Conservation (phyloP, 2,329 filamentous ascomycete genomes). For the Arthroderma sp. region DNA sequence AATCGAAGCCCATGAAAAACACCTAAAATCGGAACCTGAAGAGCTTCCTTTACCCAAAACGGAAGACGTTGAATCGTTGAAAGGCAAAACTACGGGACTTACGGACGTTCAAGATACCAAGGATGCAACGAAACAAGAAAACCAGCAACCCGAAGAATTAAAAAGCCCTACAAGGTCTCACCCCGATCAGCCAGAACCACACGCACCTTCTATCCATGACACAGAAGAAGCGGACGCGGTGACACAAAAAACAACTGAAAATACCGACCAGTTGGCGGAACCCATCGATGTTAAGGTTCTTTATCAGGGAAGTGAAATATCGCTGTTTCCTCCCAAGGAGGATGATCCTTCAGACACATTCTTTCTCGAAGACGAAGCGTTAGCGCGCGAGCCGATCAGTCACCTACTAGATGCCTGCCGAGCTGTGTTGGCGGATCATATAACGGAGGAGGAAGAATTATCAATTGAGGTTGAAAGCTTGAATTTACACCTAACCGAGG, state of each 20-base stretch:
- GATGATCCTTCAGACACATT: conserved; percentile 42
- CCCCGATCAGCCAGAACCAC: no score
- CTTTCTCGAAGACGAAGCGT: conserved; percentile 43
- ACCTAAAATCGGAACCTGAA: no score
- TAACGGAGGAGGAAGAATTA: conserved; percentile 45
- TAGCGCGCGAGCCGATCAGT: conserved; percentile 40
- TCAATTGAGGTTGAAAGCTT: conserved; percentile 43
- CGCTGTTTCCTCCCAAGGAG: conserved; percentile 44
- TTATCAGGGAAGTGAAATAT: conserved; percentile 45
- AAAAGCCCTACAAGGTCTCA: no score
- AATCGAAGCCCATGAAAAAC: no score
- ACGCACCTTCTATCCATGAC: background rate
- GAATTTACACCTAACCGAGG: conserved; percentile 45
- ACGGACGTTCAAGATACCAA: no score
- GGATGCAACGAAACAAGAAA: no score
- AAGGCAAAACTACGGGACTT: no score
- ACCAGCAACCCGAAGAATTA: no score
- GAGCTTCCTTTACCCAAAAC: no score
- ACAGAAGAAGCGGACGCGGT: background rate
- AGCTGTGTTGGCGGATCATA: conserved; percentile 40
- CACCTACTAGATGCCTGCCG: conserved; percentile 46
- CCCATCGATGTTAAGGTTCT: conserved; percentile 39
- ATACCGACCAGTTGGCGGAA: conserved; percentile 7
- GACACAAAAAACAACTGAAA: conserved; percentile 1
- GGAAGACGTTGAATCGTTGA: no score